Evolutionary conservation across 176 grass and related monocot species (phyloP).

Genomic region (Microstegium vimineum): DNA sequence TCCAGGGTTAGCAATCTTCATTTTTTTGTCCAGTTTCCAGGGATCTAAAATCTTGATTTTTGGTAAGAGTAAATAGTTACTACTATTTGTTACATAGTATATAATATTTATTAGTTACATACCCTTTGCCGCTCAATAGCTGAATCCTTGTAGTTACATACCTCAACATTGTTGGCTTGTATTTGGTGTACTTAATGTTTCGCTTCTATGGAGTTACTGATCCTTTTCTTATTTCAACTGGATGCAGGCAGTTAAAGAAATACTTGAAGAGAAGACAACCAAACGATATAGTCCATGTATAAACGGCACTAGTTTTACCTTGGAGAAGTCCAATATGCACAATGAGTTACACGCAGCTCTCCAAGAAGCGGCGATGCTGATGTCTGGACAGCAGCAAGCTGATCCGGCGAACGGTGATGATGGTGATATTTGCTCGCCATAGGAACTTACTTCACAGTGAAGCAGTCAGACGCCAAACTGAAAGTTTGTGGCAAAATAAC

Average conservation of each 20-base stretch:
- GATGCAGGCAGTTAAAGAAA: constrained; percentile 55
- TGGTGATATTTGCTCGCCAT: constrained; percentile 10
- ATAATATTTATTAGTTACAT: no score
- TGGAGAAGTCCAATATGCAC: constrained; percentile 58
- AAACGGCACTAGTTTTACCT: constrained; percentile 42
- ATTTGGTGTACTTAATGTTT: background rate
- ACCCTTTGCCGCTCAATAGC: background rate
- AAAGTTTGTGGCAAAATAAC: constrained; percentile 28
- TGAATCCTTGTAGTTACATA: background rate
- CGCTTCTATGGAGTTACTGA: background rate
- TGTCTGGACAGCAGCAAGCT: constrained; percentile 2
- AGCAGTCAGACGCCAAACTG: constrained; percentile 1
- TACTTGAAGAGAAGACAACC: constrained; percentile 42
- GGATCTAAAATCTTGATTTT: background rate
- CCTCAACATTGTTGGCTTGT: background rate
- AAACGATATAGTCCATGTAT: constrained; percentile 36
- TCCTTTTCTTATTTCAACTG: background rate
- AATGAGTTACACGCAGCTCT: constrained; percentile 59
- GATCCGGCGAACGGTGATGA: background rate
- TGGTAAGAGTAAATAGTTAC: background rate
- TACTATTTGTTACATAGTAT: no score
- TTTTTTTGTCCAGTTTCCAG: background rate
- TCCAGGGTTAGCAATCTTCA: background rate
- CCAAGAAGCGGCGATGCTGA: constrained; percentile 42
- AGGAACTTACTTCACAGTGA: constrained; percentile 1